Conservation (phyloP, 805 yeast genomes). For the Yarrowia bubula region DNA sequence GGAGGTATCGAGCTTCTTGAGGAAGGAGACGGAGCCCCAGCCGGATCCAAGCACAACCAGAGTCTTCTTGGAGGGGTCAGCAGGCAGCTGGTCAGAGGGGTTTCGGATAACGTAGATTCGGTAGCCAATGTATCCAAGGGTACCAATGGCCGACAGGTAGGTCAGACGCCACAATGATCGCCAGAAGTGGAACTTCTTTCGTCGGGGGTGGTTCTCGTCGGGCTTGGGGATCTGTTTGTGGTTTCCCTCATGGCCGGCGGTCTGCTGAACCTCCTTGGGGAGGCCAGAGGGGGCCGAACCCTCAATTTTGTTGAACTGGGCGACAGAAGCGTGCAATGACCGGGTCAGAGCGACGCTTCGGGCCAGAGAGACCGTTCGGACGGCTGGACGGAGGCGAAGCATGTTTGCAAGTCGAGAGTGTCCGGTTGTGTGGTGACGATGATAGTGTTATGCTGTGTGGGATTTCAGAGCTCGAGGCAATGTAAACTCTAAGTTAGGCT, state of each 20-base stretch:
- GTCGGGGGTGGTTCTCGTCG: conserved; percentile 15
- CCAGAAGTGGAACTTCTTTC: conserved; percentile 36
- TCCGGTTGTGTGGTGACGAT: background rate
- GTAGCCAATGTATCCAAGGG: conserved; percentile 60
- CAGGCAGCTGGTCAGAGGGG: conserved; percentile 41
- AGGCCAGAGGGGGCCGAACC: background rate
- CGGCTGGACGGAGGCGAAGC: conserved; percentile 25
- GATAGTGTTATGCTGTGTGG: background rate
- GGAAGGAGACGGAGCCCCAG: conserved; percentile 88
- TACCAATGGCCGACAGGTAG: conserved; percentile 50
- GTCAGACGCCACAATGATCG: conserved; percentile 50
- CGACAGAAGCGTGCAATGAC: background rate
- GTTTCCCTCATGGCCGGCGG: conserved; percentile 6
- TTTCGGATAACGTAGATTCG: conserved; percentile 42
- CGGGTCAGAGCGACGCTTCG: conserved; percentile 16
- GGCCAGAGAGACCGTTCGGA: conserved; percentile 14
- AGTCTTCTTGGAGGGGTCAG: conserved; percentile 65
- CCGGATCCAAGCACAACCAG: conserved; percentile 74
- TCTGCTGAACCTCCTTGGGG: conserved; percentile 13
- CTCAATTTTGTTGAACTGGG: conserved; percentile 5
- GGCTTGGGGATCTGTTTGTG: conserved; percentile 15
- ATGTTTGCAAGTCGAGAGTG: background rate
- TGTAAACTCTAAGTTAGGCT: conserved; percentile 12
- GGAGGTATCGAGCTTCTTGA: conserved; percentile 81
- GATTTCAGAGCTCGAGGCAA: conserved; percentile 14